Evolutionary conservation across 805 yeast species (phyloP).

Genomic region (Saccharomycopsis fermentans): DNA sequence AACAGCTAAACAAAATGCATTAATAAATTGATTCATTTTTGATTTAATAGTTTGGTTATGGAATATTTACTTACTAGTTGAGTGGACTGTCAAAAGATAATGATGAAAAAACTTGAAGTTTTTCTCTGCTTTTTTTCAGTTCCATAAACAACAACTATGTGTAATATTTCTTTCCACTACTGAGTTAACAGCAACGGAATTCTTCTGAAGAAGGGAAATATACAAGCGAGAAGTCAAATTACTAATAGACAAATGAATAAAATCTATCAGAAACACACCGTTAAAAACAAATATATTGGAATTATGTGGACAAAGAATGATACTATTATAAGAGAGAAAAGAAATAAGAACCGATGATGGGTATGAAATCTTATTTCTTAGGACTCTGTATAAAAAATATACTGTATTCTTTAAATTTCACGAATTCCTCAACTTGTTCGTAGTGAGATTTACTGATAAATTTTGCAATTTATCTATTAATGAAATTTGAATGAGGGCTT

Average conservation of each 20-base stretch:
- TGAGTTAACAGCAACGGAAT: conserved; percentile 1
- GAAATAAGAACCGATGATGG: neutral
- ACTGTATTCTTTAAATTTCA: neutral
- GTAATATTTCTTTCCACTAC: neutral
- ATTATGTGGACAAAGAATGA: neutral
- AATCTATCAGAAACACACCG: neutral
- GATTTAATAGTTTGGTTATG: neutral
- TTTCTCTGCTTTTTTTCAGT: neutral
- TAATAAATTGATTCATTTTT: neutral
- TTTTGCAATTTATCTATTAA: neutral
- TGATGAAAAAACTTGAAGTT: neutral
- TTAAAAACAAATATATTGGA: neutral
- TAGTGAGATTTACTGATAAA: neutral
- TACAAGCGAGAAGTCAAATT: neutral
- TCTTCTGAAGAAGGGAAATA: neutral
- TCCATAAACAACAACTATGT: neutral
- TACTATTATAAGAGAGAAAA: neutral
- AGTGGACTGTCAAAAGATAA: neutral
- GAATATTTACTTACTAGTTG: neutral
- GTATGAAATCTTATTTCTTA: neutral
- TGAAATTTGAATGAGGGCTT: neutral
- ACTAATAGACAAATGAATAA: neutral
- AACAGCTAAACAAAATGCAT: neutral
- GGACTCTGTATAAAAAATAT: neutral
- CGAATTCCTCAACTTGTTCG: neutral